phyloP scores from a whole-genome alignment of 2,329 filamentous ascomycete species.

The Plectosphaerella plurivora region DNA sequence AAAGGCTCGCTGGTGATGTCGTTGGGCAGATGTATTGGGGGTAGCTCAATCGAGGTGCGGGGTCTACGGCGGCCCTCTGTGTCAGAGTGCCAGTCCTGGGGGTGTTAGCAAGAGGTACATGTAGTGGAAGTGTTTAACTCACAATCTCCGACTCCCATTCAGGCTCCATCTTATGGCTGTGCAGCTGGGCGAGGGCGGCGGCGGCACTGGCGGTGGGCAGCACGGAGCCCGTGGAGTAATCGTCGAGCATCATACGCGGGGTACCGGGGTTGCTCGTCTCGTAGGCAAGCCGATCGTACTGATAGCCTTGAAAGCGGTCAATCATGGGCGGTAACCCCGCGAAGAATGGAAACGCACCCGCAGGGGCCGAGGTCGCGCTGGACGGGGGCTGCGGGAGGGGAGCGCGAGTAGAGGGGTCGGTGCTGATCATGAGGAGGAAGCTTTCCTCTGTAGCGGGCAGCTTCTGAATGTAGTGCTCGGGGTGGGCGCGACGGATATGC shows the following conservation, averaged over 20 bases:
- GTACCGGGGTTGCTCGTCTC: slow-evolving; percentile 63
- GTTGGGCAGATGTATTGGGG: slow-evolving; percentile 57
- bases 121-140: slow-evolving; percentile 31
- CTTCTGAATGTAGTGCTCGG: slow-evolving; percentile 96
- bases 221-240: slow-evolving; percentile 48
- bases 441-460: slow-evolving; percentile 96
- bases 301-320: slow-evolving; percentile 40
- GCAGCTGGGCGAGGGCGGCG: slow-evolving; percentile 79
- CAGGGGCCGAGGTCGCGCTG: slow-evolving; percentile 19
- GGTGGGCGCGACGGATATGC: slow-evolving; percentile 95
- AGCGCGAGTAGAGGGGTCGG: slow-evolving; percentile 70
- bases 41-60: slow-evolving; percentile 67
- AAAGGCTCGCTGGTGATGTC: slow-evolving; percentile 73
- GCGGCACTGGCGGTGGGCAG: slow-evolving; percentile 73
- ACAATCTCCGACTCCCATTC: slow-evolving; percentile 78
- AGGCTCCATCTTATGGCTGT: slow-evolving; percentile 68
- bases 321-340: slow-evolving; percentile 12
- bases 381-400: slow-evolving; percentile 25
- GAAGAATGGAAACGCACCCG: slow-evolving; percentile 13
- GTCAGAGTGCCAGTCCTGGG: slow-evolving; percentile 68
- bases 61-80: slow-evolving; percentile 60
- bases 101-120: background rate
- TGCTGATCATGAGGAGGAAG: slow-evolving; percentile 94
- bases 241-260: slow-evolving; percentile 62
- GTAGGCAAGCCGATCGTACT: slow-evolving; percentile 61